Base-by-base conservation (phyloP, 495 filamentous ascomycete genomes). In the Neurospora terricola region DNA sequence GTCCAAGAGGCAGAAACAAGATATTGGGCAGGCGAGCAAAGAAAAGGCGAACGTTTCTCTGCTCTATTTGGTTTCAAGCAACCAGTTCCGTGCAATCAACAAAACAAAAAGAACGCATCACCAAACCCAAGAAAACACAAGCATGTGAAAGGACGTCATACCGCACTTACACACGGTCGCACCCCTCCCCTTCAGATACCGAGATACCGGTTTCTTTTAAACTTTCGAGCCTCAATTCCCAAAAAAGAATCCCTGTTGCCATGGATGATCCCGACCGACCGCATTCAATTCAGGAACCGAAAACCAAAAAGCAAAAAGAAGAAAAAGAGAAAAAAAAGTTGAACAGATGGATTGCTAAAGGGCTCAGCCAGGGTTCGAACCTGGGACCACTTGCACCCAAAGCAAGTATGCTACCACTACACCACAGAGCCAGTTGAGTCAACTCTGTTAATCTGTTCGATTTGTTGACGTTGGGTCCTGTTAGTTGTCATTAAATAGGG, bases 391-490 rank as follows among this genome's bases (percentile, higher is more conserved):
- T 66, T 66, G 54, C 54, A 66, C 54, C 54, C 54, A 66, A 66
- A 66, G 54, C 54, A 66, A 66, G 54, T 66, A 66, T 66, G 54
- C 54, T 66, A 66, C 54, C 54, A 66, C 54, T 66, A 66, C 54
- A 66, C 54, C 54, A 66, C 54, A 66, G 54, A 66, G 54, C 54
- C 54, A 27, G 54, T 66, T 66, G 27, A 66, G 54, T 16, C 54
- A 66, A 66, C 54, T 66, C 27, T 66, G 54, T 66, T 62, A 14
- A 59, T 66, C 27, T 66, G 54, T 16, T 66, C 14, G 14, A 66
- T 34, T 62, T 59, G 48, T 59, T 59, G 48, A 59, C 11, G 2
- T 27, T 59, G 5, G 48, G 48, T 34, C 3, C 12, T 14, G 54
- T 34, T 66, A 66, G 14, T 18, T 66, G 14, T 14, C 5, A 0